Percentiles rank a stretch among this genome's conserved stretches.
Evolutionary conservation across 345 rosid genomes (phyloP).

Genomic region (Lumnitzera littorea): DNA sequence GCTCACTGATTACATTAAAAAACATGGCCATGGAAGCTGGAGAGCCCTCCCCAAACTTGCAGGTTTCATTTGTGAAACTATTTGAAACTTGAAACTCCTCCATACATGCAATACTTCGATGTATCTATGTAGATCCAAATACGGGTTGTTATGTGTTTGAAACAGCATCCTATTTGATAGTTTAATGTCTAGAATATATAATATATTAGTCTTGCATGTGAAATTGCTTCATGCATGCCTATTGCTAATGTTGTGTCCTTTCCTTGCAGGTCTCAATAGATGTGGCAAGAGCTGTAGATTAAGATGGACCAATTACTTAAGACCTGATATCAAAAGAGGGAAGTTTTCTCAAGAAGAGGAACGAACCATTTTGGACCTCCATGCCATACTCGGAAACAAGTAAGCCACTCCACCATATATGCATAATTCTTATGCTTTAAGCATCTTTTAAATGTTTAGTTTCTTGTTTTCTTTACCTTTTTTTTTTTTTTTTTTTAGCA

Average conservation of each 20-base stretch:
- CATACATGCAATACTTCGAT: no score
- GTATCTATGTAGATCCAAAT: no score
- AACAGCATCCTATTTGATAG: no score
- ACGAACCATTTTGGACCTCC: background rate
- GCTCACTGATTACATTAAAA: constrained; percentile 17
- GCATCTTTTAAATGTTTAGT: no score
- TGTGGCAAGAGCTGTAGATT: constrained; percentile 9
- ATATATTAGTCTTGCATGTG: no score
- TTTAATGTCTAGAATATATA: no score
- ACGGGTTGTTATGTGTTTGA: no score
- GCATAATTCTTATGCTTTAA: no score
- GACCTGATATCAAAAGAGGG: constrained; percentile 3
- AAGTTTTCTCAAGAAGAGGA: background rate
- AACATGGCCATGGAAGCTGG: constrained; percentile 34
- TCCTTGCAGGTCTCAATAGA: background rate
- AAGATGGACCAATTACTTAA: constrained; percentile 4
- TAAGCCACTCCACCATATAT: background rate
- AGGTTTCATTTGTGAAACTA: background rate
- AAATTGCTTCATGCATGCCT: no score
- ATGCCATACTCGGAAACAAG: background rate
- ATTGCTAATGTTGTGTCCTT: background rate
- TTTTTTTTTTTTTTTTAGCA: no score
- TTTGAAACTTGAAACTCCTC: no score
- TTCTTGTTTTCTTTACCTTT: no score
- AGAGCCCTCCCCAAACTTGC: constrained; percentile 28